phyloP scores from a whole-genome alignment of 257 asterid species.

The Penstemon newberryi region DNA sequence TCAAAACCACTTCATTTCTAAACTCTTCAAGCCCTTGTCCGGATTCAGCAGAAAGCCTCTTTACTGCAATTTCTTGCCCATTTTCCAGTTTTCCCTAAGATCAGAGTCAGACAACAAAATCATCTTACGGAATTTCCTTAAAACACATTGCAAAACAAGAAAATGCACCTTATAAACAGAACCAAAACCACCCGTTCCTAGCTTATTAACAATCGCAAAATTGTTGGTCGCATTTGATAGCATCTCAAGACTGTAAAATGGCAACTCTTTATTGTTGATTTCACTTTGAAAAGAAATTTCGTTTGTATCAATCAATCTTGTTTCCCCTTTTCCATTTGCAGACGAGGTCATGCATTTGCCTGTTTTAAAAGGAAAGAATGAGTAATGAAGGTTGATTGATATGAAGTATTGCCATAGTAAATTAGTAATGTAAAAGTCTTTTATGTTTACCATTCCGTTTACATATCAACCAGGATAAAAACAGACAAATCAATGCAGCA shows the following conservation, averaged over 20 bases:
- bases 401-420: neutral
- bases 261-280: constrained; percentile 39
- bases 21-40: constrained; percentile 46
- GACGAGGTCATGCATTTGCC: neutral
- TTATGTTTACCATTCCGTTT: constrained; percentile 23
- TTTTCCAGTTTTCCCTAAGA: constrained; percentile 39
- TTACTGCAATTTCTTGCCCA: constrained; percentile 41
- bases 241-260: constrained; percentile 32
- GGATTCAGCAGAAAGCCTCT: constrained; percentile 43
- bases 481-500: constrained; percentile 23
- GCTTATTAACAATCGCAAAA: constrained; percentile 29
- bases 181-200: constrained; percentile 54
- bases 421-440: neutral
- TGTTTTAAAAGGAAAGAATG: neutral
- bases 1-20: constrained; percentile 46
- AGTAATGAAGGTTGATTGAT: too few relatives aligned
- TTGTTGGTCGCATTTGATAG: constrained; percentile 35
- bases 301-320: constrained; percentile 4
- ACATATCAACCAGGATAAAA: constrained; percentile 30
- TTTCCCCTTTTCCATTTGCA: constrained; percentile 16
- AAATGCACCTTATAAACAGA: constrained; percentile 38
- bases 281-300: constrained; percentile 25
- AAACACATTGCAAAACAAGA: constrained; percentile 25
- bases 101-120: constrained; percentile 30
- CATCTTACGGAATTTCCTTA: constrained; percentile 32